Base-by-base conservation (phyloP, 2,329 filamentous ascomycete genomes). In the Penicillium sp. region DNA sequence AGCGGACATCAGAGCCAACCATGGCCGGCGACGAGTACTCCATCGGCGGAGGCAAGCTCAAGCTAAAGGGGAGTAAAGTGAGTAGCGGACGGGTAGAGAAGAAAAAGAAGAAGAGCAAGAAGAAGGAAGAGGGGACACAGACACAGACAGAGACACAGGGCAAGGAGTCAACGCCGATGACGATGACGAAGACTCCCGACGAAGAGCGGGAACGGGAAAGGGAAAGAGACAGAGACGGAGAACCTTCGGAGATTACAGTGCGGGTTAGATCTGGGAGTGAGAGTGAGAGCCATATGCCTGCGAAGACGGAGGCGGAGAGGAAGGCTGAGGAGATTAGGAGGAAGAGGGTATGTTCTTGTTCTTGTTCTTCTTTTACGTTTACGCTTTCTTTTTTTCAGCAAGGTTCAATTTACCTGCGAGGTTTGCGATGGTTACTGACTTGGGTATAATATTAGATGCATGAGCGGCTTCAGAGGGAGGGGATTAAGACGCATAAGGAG, bases 401-500 rank as follows among this genome's bases (percentile, higher is more conserved):
- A n/a, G n/a, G n/a, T n/a, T n/a, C n/a, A n/a, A n/a, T n/a, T n/a
- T n/a, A 6, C 38, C 28, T 37, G 9, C n/a, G n/a, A n/a, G n/a
- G n/a, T 51, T 38, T 40, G 41, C 30, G 45, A 44, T 16, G 36
- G 13, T 37, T 41, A 38, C 45, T 56, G 35, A 52, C 33, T 46
- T 14, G 9, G 33, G 43, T 46, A 53, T 59, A n/a, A n/a, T n/a
- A n/a, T n/a, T n/a, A 93, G 89, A 76, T 97, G 62, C 83, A 93
- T 61, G 86, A 95, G 63, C 78, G 89, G 54, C 75, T 95, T 37
- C 84, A 87, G 65, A 83, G 86, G 12, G 91, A 96, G 67, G 86
- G 95, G 13, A 82, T 92, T 59, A 97, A 96, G 77, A 95, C 91
- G 27, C 93, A 99, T 72, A 97, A 97, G 69, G 88, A 99, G 75